Evolutionary conservation across 129 eudicot species (phyloP), one percentile per base, ranked within the genome.

Genomic region (Lactuca saligna): DNA sequence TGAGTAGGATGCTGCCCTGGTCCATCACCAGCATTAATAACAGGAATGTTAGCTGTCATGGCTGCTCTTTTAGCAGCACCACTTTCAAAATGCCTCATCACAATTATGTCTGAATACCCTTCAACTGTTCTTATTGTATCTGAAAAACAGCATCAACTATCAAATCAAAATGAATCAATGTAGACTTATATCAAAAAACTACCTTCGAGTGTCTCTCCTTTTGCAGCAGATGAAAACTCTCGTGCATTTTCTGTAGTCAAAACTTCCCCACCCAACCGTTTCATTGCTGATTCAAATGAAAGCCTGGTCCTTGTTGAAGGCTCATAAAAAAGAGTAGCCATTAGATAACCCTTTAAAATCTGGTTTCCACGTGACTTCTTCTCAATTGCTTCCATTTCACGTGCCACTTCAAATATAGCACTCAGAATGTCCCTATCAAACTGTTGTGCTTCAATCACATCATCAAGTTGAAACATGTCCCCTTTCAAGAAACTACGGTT

Each of bases 1-100:
- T 94, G 99, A 73, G 97, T 87, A 64, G 99, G 99, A 81, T 94
- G 99, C 71, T 94, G 97, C 12, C 99, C 99, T 12, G 97, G 99
- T 68, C 99, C 99, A 80, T 94, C 99, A 46, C 99, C 99, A 6
- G 99, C 97, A 85, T 94, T 94, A 63, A 90, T 94, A 75, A 94
- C 75, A 5, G 99, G 99, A 79, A 94, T 94, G 63, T 69, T 81
- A 63, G 99, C 97, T 38, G 93, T 85, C 32, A 65, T 54, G 42
- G 97, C 99, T 33, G 99, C 97, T 83, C 99, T 85, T 90, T 73
- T 83, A 59, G 97, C 97, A 71, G 99, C 96, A 78, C 99, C 99
- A 66, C 89, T 94, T 82, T 94, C 99, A 64, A 94, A 94, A 71
- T 94, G 99, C 78, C 99, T 85, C 99, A 94, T 85, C 41, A 89